Base-by-base conservation (phyloP, 129 eudicot genomes). In the Chrysanthemum makinoi region DNA sequence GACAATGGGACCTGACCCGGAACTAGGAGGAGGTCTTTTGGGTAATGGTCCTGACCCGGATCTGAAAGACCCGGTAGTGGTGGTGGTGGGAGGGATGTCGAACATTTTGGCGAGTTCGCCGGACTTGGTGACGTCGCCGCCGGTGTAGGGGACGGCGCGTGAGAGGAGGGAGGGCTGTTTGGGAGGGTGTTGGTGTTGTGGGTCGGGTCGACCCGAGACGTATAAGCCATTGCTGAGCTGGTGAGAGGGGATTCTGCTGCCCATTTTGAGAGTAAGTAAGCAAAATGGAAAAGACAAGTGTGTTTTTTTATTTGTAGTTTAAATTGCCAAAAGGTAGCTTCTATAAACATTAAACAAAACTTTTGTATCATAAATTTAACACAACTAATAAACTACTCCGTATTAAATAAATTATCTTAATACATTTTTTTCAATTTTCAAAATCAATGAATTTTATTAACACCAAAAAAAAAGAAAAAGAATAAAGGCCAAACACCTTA, bases 91-190 rank as follows among this genome's bases (percentile, higher is more conserved):
- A 1, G 44, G 83, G 11, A 89, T 77, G 54, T 89, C 96, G 73
- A 90, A 86, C 99, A 95, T 95, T 72, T 86, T 95, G 0, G 89
- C 97, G 33, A 95, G 96, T 71, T 95, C 99, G 18, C 99, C 99
- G 52, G 97, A 95, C 19, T 88, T 90, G 46, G 88, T 90, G 57
- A 90, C 86, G 66, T 95, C 99, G 54, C 97, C 99, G 80, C 96
- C 97, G 86, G 99, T 95, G 88, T 90, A 90, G 2, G 94, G 90
- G 18, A 86, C 72, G 69, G 97, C 90, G 20, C 95, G 93, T 0
- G 98, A 79, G 9, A 77, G 77, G 73, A 83, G 62, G n/a, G 89
- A 67, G 39, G 95, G 96, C 14, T 24, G 84, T 0, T 6, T 1
- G 10, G 46, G 46, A 7, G 39, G n/a, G n/a, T n/a, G 24, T 22